A percentile compares a stretch with the other conserved stretches of the same genome.
Evolutionary conservation across 768 basidiomycete genomes (phyloP).

Genomic region (Amanita thiersii): DNA sequence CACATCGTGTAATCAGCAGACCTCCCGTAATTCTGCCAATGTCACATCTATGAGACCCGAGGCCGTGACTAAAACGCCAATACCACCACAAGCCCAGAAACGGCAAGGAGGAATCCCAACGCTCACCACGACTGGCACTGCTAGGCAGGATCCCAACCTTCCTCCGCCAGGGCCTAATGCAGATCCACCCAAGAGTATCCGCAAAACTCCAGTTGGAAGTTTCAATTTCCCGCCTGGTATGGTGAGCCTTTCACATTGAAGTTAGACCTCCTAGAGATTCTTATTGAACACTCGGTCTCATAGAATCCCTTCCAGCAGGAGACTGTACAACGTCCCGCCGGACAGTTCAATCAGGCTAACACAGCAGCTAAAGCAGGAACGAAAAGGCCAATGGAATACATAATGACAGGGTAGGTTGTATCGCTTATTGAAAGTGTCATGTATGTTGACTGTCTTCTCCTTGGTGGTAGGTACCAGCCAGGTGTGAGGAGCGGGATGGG

Average conservation of each 20-base stretch:
- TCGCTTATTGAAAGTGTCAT: neutral
- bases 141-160: neutral
- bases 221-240: conserved; percentile 41
- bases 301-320: conserved; percentile 14
- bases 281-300: neutral
- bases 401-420: conserved; percentile 12
- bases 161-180: conserved; percentile 5
- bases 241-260: conserved; percentile 22
- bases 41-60: conserved; percentile 10
- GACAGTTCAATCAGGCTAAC: neutral
- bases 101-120: neutral
- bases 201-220: conserved; percentile 31
- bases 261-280: neutral
- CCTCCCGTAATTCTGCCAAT: neutral
- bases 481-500: conserved; percentile 26
- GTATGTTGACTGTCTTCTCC: neutral
- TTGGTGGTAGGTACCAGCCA: conserved; percentile 14
- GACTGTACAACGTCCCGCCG: conserved; percentile 9
- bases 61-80: neutral
- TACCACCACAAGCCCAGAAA: conserved; percentile 1
- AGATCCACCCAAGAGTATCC: conserved; percentile 2
- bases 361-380: conserved; percentile 17
- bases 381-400: conserved; percentile 26
- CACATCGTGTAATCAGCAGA: neutral
- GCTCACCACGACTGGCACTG: neutral